A percentile compares a stretch with the other conserved stretches of the same genome.
Evolutionary conservation across 495 filamentous ascomycete species (phyloP).

Genomic region (Podospora appendiculata): DNA sequence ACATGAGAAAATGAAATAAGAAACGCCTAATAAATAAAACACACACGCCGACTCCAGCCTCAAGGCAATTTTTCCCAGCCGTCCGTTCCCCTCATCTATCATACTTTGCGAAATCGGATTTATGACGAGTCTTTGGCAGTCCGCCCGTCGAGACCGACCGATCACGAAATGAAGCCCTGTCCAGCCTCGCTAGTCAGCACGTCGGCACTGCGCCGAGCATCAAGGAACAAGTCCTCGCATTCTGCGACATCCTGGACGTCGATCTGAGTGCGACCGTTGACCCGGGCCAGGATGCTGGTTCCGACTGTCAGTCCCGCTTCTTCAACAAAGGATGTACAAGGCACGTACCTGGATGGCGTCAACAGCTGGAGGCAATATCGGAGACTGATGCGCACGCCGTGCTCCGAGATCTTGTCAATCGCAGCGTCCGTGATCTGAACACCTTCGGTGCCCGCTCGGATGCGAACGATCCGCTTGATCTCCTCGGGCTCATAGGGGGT

Average conservation of each 20-base stretch:
- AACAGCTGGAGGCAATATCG: conserved; percentile 89
- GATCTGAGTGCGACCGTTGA: conserved; percentile 66
- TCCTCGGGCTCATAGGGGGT: conserved; percentile 75
- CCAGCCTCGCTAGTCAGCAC: conserved; percentile 59
- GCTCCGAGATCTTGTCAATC: conserved; percentile 73
- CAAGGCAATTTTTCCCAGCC: conserved; percentile 24
- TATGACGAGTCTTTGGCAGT: conserved; percentile 26
- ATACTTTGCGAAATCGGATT: conserved; percentile 26
- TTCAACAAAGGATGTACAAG: not conserved
- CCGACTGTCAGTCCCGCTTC: conserved; percentile 5
- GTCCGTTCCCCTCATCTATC: conserved; percentile 19
- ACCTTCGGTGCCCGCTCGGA: conserved; percentile 74
- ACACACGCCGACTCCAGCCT: conserved; percentile 20
- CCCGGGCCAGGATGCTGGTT: conserved; percentile 46
- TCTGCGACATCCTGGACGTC: conserved; percentile 79
- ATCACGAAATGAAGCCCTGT: conserved; percentile 51
- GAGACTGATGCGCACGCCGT: conserved; percentile 79
- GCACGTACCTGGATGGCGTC: conserved; percentile 62
- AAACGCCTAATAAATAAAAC: not conserved
- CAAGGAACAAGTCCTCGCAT: conserved; percentile 83
- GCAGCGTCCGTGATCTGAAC: conserved; percentile 74
- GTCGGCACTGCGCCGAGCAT: conserved; percentile 74
- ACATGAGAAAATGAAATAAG: conserved; percentile 2
- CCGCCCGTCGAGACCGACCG: conserved; percentile 8
- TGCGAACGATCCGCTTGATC: conserved; percentile 79